Conservation (phyloP, 2,329 filamentous ascomycete genomes). For the Xylaria sp. region DNA sequence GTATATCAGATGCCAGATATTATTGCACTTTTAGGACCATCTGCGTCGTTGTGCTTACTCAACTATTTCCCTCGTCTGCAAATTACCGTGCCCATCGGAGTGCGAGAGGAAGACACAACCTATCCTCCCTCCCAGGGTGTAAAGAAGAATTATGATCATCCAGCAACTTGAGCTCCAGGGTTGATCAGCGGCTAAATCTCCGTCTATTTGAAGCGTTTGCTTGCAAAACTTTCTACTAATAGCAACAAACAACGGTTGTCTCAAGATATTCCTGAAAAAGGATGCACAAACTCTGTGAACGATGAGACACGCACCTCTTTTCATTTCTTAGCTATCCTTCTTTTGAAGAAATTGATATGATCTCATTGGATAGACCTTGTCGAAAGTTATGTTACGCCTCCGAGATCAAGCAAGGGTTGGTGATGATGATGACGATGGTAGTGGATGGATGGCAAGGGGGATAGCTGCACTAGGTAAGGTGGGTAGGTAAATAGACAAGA, state of each 20-base stretch:
- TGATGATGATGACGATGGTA: no score
- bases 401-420: conserved; percentile 25
- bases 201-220: conserved; percentile 27
- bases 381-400: conserved; percentile 27
- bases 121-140: no score
- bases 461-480: not conserved
- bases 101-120: not conserved
- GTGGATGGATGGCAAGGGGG: no score
- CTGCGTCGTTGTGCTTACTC: not conserved
- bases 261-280: conserved; percentile 35
- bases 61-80: not conserved
- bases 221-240: no score
- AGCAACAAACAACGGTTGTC: conserved; percentile 23
- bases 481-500: not conserved
- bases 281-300: conserved; percentile 35
- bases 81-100: not conserved
- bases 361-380: conserved; percentile 38
- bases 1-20: not conserved
- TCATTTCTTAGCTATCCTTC: not conserved
- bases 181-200: conserved; percentile 39
- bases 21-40: not conserved
- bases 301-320: conserved; percentile 37
- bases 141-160: conserved; percentile 7
- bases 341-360: conserved; percentile 13
- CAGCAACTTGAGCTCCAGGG: conserved; percentile 18